phyloP scores from a whole-genome alignment of 371 early-diverging fungal genomes.

The Actinomortierella ambigua region DNA sequence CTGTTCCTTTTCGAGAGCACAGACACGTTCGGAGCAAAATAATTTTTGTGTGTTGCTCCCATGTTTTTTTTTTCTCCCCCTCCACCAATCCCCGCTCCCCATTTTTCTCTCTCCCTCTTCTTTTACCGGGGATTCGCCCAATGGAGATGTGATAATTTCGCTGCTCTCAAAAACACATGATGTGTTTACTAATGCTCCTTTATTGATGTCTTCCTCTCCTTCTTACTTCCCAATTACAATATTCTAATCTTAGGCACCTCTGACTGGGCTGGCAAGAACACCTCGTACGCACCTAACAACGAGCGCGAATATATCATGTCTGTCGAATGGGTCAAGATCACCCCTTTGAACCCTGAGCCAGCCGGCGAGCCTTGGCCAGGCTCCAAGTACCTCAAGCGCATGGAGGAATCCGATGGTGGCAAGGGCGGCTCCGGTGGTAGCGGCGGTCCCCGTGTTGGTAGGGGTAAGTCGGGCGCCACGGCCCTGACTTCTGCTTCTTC shows the following conservation, averaged over 20 bases:
- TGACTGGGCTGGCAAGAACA: conserved; percentile 36
- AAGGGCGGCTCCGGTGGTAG: too few species aligned
- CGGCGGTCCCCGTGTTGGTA: too few species aligned
- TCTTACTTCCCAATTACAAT: background rate
- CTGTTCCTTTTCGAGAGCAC: background rate
- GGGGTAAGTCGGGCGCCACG: too few species aligned
- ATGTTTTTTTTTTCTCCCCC: background rate
- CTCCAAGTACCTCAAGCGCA: conserved; percentile 28
- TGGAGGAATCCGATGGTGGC: too few species aligned
- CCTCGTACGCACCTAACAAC: conserved; percentile 27
- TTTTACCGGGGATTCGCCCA: conserved; percentile 1
- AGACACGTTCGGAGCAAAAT: too few species aligned
- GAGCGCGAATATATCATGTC: conserved; percentile 27
- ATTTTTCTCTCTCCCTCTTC: background rate
- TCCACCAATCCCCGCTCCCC: background rate
- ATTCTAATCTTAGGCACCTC: conserved; percentile 18
- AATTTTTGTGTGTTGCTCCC: background rate
- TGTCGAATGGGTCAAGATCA: conserved; percentile 39
- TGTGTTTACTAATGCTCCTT: background rate
- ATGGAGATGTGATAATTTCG: background rate
- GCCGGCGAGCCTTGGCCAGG: conserved; percentile 39
- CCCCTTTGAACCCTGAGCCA: conserved; percentile 24
- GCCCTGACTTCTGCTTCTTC: too few species aligned
- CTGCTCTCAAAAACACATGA: background rate
- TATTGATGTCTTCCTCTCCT: background rate